A percentile compares a stretch with the other conserved stretches of the same genome.
Conservation (phyloP, 768 basidiomycete species). For the Mycena olivaceomarginata region DNA sequence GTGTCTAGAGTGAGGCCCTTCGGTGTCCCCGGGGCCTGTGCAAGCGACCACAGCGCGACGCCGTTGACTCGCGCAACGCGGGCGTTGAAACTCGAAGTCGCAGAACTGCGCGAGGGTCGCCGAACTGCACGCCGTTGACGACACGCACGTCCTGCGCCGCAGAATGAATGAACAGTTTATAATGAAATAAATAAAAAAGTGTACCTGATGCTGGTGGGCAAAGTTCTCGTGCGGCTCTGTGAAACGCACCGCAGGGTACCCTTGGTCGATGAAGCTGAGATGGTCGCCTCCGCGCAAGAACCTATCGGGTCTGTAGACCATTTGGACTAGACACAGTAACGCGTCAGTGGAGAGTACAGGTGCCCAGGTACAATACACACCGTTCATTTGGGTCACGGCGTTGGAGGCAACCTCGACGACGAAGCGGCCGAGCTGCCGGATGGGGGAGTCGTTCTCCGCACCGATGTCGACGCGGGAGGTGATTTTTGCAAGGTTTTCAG, state of each 20-base stretch:
- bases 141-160: conserved; percentile 63
- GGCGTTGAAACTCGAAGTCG: conserved; percentile 71
- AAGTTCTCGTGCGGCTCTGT: conserved; percentile 76
- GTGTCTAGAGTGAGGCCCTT: conserved; percentile 68
- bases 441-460: conserved; percentile 73
- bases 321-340: conserved; percentile 59
- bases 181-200: not conserved
- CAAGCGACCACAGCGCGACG: conserved; percentile 72
- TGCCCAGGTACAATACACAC: conserved; percentile 54
- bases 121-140: conserved; percentile 70
- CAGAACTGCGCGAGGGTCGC: conserved; percentile 72
- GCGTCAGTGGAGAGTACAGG: not conserved
- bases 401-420: conserved; percentile 71
- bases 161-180: not conserved
- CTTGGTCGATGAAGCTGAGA: conserved; percentile 67
- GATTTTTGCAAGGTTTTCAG: conserved; percentile 61
- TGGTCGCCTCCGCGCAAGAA: conserved; percentile 77
- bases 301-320: conserved; percentile 71
- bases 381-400: conserved; percentile 67
- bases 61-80: conserved; percentile 72
- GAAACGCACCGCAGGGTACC: conserved; percentile 74
- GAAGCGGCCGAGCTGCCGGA: conserved; percentile 71
- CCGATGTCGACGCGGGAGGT: conserved; percentile 62
- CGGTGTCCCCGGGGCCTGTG: conserved; percentile 73
- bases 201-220: conserved; percentile 71